phyloP scores from a whole-genome alignment of 306 rosid genomes.

The Quercus rubra region DNA sequence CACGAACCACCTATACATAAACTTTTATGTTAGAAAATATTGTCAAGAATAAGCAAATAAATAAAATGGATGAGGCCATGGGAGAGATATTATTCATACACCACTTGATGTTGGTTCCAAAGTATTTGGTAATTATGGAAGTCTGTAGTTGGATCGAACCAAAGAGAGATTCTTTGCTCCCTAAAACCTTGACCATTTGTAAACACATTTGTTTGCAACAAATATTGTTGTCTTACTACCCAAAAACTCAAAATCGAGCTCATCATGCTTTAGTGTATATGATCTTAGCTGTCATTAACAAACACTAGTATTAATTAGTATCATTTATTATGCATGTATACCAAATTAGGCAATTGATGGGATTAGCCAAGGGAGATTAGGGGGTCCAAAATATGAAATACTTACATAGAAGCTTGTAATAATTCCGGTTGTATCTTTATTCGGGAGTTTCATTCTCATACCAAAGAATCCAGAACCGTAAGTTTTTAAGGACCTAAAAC shows the following conservation, averaged over 20 bases:
- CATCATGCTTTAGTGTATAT: neutral
- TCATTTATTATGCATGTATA: no score
- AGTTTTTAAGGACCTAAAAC: neutral
- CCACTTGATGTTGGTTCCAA: conserved; percentile 25
- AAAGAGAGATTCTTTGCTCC: conserved; percentile 16
- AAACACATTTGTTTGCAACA: conserved; percentile 23
- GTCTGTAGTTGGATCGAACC: conserved; percentile 25
- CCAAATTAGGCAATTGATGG: no score
- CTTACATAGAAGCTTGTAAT: neutral
- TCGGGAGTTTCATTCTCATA: neutral
- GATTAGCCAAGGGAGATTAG: no score
- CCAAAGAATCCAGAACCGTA: neutral
- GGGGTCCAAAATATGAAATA: no score
- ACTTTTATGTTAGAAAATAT: neutral
- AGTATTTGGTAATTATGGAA: conserved; percentile 23
- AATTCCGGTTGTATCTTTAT: neutral
- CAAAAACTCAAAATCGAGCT: conserved; percentile 37
- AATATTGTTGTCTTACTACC: neutral
- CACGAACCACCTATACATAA: conserved; percentile 18
- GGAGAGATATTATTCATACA: conserved; percentile 2
- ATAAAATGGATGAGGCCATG: neutral
- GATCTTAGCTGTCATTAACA: conserved; percentile 19
- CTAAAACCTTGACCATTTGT: conserved; percentile 6
- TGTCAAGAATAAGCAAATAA: neutral
- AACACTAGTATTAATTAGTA: no score